Evolutionary conservation across 2,329 filamentous ascomycete species (phyloP).

Genomic region (Cladosporium cucumerinum): DNA sequence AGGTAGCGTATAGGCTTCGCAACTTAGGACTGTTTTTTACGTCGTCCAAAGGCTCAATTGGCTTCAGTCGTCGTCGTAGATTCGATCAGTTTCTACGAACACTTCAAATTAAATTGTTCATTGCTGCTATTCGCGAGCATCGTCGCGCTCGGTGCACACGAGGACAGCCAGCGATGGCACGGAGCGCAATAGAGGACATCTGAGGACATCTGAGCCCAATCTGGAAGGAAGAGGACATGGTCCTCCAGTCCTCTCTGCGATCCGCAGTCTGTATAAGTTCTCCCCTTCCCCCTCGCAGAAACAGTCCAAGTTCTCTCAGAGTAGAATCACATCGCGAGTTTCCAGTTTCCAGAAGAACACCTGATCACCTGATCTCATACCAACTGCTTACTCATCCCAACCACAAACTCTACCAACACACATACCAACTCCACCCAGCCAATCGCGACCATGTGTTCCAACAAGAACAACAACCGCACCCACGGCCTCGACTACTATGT

Average conservation of each 20-base stretch:
- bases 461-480: slow-evolving; percentile 1
- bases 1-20: not conserved
- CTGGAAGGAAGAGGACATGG: not conserved
- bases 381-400: not conserved
- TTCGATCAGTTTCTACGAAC: not conserved
- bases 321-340: not conserved
- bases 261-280: not conserved
- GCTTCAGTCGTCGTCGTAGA: not conserved
- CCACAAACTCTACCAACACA: not conserved
- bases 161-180: not conserved
- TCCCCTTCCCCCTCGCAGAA: not conserved
- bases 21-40: not conserved
- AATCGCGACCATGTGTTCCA: slow-evolving; percentile 1
- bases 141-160: not conserved
- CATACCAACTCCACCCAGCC: not conserved
- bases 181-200: not conserved
- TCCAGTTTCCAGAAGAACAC: not conserved
- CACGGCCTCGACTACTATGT: not conserved
- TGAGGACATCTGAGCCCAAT: not conserved
- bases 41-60: not conserved
- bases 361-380: not conserved
- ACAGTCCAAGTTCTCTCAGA: not conserved
- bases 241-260: not conserved
- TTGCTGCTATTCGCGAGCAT: not conserved
- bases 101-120: not conserved